These are phyloP conservation scores for Solanum habrochaites DNA, from an alignment of 257 asterid genomes.

Conservation along the genomic window DNA sequence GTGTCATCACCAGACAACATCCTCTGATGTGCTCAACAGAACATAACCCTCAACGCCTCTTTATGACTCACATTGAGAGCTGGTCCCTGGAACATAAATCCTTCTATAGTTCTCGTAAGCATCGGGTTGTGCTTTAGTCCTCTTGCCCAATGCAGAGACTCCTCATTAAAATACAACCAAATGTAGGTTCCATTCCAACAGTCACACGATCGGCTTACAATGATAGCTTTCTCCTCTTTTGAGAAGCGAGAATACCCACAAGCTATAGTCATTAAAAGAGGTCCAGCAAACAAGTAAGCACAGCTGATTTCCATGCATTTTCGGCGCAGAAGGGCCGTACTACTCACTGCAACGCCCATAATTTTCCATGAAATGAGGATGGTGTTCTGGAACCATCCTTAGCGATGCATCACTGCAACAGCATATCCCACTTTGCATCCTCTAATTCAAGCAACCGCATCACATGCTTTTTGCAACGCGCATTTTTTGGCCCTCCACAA, in stretches of 20 bases:
- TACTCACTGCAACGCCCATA: conserved; percentile 17
- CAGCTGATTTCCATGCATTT: conserved; percentile 15
- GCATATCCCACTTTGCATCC: conserved; percentile 10
- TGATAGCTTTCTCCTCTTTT: conserved; percentile 8
- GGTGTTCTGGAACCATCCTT: conserved; percentile 17
- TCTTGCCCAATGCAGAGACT: conserved; percentile 6
- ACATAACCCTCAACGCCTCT: conserved; percentile 10
- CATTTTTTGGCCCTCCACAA: conserved; percentile 22
- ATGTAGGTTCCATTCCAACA: conserved; percentile 16
- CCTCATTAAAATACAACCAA: conserved; percentile 19
- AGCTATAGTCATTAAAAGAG: conserved; percentile 17
- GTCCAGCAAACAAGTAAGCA: conserved; percentile 17
- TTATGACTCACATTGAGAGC: conserved; percentile 1
- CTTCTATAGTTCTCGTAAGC: conserved; percentile 9
- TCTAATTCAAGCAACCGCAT: conserved; percentile 8
- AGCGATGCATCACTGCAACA: conserved; percentile 16
- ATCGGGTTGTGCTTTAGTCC: conserved; percentile 5
- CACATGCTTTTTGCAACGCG: conserved; percentile 4
- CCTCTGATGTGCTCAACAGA: conserved; percentile 11
- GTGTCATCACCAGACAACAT: conserved; percentile 10
- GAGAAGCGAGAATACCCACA: conserved; percentile 12
- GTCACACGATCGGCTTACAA: conserved; percentile 12
- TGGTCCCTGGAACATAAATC: conserved; percentile 18
- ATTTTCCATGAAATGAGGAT: conserved; percentile 12
- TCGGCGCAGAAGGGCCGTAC: conserved; percentile 9